Evolutionary conservation across 768 basidiomycete species (phyloP).

Genomic region (Hypholoma fasciculare): DNA sequence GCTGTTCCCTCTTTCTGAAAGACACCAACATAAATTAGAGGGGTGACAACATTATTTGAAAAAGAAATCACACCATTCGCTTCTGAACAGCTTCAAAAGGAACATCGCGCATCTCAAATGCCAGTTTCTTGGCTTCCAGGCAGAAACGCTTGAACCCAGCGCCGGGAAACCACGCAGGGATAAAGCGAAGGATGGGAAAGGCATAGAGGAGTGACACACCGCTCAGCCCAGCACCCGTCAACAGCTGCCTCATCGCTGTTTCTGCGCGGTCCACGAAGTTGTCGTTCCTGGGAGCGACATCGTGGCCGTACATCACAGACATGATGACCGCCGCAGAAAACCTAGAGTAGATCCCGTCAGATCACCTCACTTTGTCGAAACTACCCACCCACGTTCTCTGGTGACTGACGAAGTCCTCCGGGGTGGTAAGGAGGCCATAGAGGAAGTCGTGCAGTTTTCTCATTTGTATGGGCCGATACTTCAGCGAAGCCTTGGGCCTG

Average conservation of each 20-base stretch:
- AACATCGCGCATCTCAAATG: slow-evolving; percentile 16
- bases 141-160: slow-evolving; percentile 24
- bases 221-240: too few species aligned
- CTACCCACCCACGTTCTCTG: not conserved
- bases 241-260: too few species aligned
- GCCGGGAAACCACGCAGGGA: slow-evolving; percentile 33
- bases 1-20: too few species aligned
- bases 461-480: slow-evolving; percentile 21
- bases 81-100: not conserved
- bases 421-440: not conserved
- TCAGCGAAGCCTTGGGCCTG: slow-evolving; percentile 12
- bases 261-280: not conserved
- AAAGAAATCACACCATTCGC: too few species aligned
- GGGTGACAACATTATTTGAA: too few species aligned
- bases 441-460: slow-evolving; percentile 17
- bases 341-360: not conserved
- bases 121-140: slow-evolving; percentile 11
- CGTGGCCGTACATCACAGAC: not conserved
- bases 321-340: not conserved
- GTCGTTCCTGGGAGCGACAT: not conserved
- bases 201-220: slow-evolving; percentile 2
- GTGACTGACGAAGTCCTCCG: not conserved
- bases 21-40: too few species aligned
- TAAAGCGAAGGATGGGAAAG: slow-evolving; percentile 23
- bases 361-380: not conserved